Evolutionary conservation across 306 rosid species (phyloP).

Genomic region (Sophora flavescens): DNA sequence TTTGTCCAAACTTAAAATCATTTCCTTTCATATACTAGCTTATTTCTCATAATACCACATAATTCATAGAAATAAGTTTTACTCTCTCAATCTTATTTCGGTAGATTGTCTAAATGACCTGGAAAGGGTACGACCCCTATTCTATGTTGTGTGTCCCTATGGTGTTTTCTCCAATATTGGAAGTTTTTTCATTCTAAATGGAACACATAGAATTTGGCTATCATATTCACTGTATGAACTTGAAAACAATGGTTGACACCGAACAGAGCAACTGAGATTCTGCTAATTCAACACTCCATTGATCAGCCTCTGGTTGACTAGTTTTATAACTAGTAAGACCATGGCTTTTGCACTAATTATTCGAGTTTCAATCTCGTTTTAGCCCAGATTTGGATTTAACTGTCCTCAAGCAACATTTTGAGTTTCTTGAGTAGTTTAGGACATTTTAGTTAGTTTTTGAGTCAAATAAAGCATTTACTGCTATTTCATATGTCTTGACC

Average conservation of each 20-base stretch:
- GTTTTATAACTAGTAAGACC: no score
- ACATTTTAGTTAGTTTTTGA: no score
- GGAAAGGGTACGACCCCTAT: not conserved
- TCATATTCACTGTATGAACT: not conserved
- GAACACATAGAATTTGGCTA: slow-evolving; percentile 30
- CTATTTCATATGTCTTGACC: no score
- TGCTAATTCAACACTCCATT: not conserved
- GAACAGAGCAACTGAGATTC: not conserved
- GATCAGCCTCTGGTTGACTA: no score
- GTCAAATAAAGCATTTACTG: no score
- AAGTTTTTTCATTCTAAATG: not conserved
- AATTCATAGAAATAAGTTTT: slow-evolving; percentile 10
- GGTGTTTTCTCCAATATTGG: slow-evolving; percentile 19
- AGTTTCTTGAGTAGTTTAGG: no score
- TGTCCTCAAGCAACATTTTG: no score
- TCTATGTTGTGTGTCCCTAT: not conserved
- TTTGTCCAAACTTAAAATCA: not conserved
- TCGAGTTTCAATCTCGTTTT: no score
- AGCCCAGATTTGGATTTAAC: no score
- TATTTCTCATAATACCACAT: slow-evolving; percentile 4
- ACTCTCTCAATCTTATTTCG: slow-evolving; percentile 24
- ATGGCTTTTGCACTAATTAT: no score
- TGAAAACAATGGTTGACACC: not conserved
- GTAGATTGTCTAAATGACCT: slow-evolving; percentile 16
- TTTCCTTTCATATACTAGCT: slow-evolving; percentile 7